Evolutionary conservation across 345 rosid genomes (phyloP).

Genomic region (Euclidium syriacum): DNA sequence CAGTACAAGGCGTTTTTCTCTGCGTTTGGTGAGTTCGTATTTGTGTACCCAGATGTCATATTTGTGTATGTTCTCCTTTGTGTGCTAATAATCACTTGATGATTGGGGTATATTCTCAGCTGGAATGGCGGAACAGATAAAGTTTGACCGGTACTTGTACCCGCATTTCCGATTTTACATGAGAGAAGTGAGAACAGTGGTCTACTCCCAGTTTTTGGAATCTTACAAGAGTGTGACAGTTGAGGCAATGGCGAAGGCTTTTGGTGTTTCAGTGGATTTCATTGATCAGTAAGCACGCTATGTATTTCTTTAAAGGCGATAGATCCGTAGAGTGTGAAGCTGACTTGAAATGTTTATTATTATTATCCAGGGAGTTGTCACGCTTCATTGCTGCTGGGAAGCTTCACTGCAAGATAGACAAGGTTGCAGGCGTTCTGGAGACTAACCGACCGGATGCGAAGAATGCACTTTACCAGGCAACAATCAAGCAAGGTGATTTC

Average conservation of each 20-base stretch:
- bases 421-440: slow-evolving; percentile 97
- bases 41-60: neutral
- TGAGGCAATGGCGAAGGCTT: slow-evolving; percentile 97
- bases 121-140: slow-evolving; percentile 82
- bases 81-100: slow-evolving; percentile 2
- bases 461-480: slow-evolving; percentile 97
- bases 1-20: slow-evolving; percentile 88
- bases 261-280: slow-evolving; percentile 89
- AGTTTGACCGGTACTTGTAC: slow-evolving; percentile 80
- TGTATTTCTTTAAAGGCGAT: neutral
- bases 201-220: slow-evolving; percentile 93
- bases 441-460: slow-evolving; percentile 96
- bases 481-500: slow-evolving; percentile 99
- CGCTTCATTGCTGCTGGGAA: slow-evolving; percentile 95
- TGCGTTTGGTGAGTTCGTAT: slow-evolving; percentile 81
- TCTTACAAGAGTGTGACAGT: slow-evolving; percentile 97
- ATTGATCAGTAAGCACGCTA: slow-evolving; percentile 74
- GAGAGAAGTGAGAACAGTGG: slow-evolving; percentile 94
- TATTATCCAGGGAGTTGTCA: slow-evolving; percentile 76
- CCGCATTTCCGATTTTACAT: slow-evolving; percentile 96
- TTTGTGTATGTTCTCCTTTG: neutral
- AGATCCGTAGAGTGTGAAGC: neutral
- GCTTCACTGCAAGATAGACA: slow-evolving; percentile 99
- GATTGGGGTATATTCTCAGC: slow-evolving; percentile 38
- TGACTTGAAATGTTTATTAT: neutral